These are phyloP conservation scores for Camelina laxa DNA, from an alignment of 345 rosid species.

Conservation along the genomic window DNA sequence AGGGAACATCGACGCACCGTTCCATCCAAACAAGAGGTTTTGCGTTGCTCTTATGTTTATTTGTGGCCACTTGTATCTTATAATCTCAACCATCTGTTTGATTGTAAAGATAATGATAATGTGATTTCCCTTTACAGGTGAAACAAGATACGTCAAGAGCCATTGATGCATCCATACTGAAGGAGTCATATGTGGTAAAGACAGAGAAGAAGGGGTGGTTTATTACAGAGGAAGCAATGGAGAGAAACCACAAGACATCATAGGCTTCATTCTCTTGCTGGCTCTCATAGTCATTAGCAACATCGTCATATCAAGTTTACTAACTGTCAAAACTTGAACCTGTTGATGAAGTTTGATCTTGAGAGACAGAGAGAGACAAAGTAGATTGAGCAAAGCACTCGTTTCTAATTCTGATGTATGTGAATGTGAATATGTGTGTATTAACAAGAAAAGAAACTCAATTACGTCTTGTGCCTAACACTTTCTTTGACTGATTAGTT, in stretches of 20 bases:
- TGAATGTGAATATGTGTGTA: too few relatives aligned
- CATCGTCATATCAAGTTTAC: too few relatives aligned
- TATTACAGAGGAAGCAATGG: conserved; percentile 10
- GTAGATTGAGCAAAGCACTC: too few relatives aligned
- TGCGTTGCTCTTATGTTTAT: background rate
- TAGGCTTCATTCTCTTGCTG: too few relatives aligned
- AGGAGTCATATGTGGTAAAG: background rate
- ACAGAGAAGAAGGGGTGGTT: conserved; percentile 30
- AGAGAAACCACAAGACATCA: background rate
- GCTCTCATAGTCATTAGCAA: too few relatives aligned
- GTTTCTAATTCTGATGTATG: too few relatives aligned
- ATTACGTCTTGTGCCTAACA: too few relatives aligned
- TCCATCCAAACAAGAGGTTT: conserved; percentile 27
- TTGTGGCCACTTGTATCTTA: background rate
- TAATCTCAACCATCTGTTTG: background rate
- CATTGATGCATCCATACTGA: background rate
- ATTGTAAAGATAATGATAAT: background rate
- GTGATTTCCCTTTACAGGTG: conserved; percentile 21
- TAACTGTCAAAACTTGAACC: too few relatives aligned
- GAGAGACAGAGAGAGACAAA: too few relatives aligned
- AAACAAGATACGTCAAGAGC: background rate
- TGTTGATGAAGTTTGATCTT: too few relatives aligned
- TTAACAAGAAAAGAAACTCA: too few relatives aligned
- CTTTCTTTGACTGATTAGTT: too few relatives aligned
- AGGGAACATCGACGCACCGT: background rate